Base-by-base conservation (phyloP, 2,329 filamentous ascomycete species). In the Capronia epimyces region DNA sequence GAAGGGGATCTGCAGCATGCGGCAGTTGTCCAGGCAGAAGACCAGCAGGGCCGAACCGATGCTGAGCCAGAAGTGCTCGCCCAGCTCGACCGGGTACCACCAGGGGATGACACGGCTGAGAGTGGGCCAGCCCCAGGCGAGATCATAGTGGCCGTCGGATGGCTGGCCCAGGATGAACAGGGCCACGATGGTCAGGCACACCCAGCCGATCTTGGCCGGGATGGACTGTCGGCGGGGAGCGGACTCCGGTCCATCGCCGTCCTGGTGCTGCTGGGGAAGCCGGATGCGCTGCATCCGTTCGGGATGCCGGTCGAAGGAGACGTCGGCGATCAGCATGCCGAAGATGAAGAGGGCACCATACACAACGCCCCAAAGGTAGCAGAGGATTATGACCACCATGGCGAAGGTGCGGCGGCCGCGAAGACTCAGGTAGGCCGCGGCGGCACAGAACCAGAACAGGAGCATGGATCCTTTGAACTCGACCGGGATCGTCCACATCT, bases 401-500 rank as follows among this genome's bases (percentile, higher is more conserved):
- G 25, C 39, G n/a, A 47, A 50, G 39, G 44, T 32, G 6, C 43
- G 31, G 13, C 52, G 49, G 32, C 41, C 41, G 21, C 46, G 31
- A 2, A 43, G 45, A 24, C 42, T 25, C 22, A 52, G 29, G 27
- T 43, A 52, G n/a, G 49, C 46, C 4, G 49, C 31, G 21, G 46
- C 49, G 13, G 50, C 42, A 22, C 47, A 43, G 44, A 55, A 57
- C 41, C 42, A 48, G 40, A 58, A 58, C 2, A 58, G 24, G n/a
- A 55, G 36, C 15, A 67, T 66, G 1, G 69, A 73, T 49, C 69
- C 68, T 42, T 70, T 68, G 43, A 73, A 69, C 56, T 74, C 71
- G n/a, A 73, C 67, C 1, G 71, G 70, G 21, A 74, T 72, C 3
- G 70, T 73, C 71, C 71, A 74, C 53, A 55, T 52, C 29, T 48